phyloP scores from a whole-genome alignment of 306 rosid genomes.

The Dalbergia oliveri region DNA sequence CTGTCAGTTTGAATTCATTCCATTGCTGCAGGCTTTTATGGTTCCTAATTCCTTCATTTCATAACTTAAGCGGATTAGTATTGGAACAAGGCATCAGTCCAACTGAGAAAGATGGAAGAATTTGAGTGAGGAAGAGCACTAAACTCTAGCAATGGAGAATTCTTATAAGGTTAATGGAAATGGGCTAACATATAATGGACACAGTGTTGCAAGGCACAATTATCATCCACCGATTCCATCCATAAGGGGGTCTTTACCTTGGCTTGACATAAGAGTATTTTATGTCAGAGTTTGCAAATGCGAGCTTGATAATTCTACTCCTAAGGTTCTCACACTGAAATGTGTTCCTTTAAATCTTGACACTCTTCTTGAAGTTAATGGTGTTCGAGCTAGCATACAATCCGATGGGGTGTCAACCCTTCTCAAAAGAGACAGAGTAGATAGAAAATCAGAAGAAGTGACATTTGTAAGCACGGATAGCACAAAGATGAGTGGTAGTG shows the following conservation, averaged over 20 bases:
- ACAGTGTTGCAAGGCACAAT: constrained; percentile 56
- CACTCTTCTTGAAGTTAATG: constrained; percentile 79
- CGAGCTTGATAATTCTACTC: constrained; percentile 71
- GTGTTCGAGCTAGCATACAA: constrained; percentile 66
- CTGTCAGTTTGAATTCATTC: constrained; percentile 39
- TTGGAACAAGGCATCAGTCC: constrained; percentile 40
- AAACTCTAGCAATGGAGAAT: constrained; percentile 59
- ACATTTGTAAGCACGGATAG: constrained; percentile 89
- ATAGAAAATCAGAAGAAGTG: constrained; percentile 79
- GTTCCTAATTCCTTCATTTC: constrained; percentile 33
- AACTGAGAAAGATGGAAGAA: constrained; percentile 44
- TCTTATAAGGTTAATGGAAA: constrained; percentile 59
- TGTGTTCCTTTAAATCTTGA: constrained; percentile 74
- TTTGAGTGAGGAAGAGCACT: constrained; percentile 42
- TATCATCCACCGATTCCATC: constrained; percentile 44
- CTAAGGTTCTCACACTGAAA: constrained; percentile 70
- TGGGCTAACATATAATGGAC: constrained; percentile 60
- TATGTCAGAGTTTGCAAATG: constrained; percentile 79
- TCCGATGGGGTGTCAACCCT: constrained; percentile 67
- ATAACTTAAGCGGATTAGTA: constrained; percentile 41
- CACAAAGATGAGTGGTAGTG: constrained; percentile 73
- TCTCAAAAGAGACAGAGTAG: constrained; percentile 79
- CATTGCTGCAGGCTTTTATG: constrained; percentile 48
- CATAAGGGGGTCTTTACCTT: constrained; percentile 64
- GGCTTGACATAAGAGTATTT: constrained; percentile 81